phyloP scores from a whole-genome alignment of 2,329 filamentous ascomycete species.

The Fusarium buxicola region DNA sequence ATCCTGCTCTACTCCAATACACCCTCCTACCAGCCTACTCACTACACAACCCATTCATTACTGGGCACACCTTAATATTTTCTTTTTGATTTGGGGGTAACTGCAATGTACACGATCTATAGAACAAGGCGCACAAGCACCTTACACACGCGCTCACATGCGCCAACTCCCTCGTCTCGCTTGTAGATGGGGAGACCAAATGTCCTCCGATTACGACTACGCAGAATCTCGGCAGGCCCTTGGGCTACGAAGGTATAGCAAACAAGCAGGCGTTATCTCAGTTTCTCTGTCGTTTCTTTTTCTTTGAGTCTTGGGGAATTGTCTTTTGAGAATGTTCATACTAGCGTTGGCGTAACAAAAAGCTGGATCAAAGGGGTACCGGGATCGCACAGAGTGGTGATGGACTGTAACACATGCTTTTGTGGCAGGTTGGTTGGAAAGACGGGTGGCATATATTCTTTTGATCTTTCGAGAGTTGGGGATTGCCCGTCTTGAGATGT shows the following conservation, averaged over 20 bases:
- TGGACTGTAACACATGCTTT: conserved; percentile 26
- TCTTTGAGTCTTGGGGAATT: conserved; percentile 30
- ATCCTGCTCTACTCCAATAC: neutral
- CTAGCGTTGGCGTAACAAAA: conserved; percentile 49
- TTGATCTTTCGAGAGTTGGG: conserved; percentile 8
- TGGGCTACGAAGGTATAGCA: conserved; percentile 27
- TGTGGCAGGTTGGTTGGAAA: conserved; percentile 15
- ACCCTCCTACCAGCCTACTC: neutral
- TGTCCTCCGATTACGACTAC: conserved; percentile 24
- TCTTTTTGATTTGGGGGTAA: conserved; percentile 27
- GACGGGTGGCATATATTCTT: conserved; percentile 29
- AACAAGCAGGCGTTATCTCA: conserved; percentile 36
- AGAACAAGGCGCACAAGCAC: conserved; percentile 35
- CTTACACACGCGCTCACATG: conserved; percentile 28
- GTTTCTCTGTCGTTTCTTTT: conserved; percentile 16
- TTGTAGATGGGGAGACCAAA: conserved; percentile 12
- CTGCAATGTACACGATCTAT: conserved; percentile 42
- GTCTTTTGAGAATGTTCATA: conserved; percentile 44
- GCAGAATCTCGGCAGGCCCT: conserved; percentile 18
- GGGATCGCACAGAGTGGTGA: conserved; percentile 15
- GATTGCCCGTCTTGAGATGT: conserved; percentile 13
- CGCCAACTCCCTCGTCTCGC: conserved; percentile 20
- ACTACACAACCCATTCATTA: conserved; percentile 10
- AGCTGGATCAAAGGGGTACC: conserved; percentile 32
- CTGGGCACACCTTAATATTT: conserved; percentile 32